Conservation (phyloP, 805 yeast genomes). For the Wickerhamomyces chaumierensis region DNA sequence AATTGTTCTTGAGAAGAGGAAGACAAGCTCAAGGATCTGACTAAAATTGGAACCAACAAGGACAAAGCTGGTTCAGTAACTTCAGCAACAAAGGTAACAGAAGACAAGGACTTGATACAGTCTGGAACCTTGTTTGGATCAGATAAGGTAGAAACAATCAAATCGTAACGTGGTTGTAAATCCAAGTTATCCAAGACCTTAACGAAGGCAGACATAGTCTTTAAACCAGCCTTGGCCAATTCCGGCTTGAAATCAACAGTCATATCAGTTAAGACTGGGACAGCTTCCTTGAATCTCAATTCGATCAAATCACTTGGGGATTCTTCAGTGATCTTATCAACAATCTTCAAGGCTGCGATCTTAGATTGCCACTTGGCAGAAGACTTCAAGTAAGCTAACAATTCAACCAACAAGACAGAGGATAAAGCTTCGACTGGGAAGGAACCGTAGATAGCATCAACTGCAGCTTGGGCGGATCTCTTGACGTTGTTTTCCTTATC, state of each 20-base stretch:
- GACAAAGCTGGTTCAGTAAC: conserved; percentile 95
- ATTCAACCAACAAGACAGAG: conserved; percentile 50
- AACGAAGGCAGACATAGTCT: conserved; percentile 60
- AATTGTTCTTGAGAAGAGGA: conserved; percentile 92
- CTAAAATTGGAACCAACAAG: conserved; percentile 82
- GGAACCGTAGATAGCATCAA: conserved; percentile 56
- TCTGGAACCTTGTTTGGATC: conserved; percentile 83
- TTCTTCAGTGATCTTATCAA: conserved; percentile 68
- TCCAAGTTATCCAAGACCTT: conserved; percentile 86
- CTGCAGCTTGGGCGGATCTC: conserved; percentile 75
- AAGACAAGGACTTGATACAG: conserved; percentile 79
- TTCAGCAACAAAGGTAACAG: conserved; percentile 96
- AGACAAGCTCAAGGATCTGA: conserved; percentile 70
- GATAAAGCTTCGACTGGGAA: conserved; percentile 74
- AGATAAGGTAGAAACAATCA: conserved; percentile 80
- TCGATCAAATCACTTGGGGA: conserved; percentile 82
- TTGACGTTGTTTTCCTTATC: conserved; percentile 84
- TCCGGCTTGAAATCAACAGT: conserved; percentile 97
- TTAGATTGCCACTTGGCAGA: conserved; percentile 94
- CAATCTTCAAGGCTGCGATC: conserved; percentile 59
- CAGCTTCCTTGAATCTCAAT: conserved; percentile 60
- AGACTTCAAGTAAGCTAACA: conserved; percentile 55
- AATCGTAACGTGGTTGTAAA: conserved; percentile 72
- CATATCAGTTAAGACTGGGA: conserved; percentile 80
- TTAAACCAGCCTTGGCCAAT: conserved; percentile 74